These are phyloP conservation scores for Cicer chorassanicum DNA, from an alignment of 306 rosid genomes.

Conservation along the genomic window DNA sequence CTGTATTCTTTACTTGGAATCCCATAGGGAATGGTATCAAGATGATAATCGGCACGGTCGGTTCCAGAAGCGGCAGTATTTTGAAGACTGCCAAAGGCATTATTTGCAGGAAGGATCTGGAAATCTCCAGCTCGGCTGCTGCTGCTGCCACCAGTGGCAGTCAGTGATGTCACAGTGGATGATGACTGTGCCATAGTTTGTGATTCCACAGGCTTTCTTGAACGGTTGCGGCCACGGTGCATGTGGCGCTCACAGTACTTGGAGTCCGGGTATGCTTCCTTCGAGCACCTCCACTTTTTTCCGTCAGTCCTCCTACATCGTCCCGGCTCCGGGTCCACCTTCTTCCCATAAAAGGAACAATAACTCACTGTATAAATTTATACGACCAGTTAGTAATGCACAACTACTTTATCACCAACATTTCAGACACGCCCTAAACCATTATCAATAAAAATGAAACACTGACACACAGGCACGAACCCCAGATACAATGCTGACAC, in stretches of 20 bases:
- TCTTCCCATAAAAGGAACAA: conserved; percentile 82
- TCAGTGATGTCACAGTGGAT: conserved; percentile 62
- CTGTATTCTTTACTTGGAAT: conserved; percentile 77
- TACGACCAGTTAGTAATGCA: conserved; percentile 31
- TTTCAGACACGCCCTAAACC: conserved; percentile 1
- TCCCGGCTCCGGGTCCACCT: conserved; percentile 92
- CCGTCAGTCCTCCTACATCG: conserved; percentile 89
- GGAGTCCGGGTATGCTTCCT: conserved; percentile 83
- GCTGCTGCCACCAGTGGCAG: conserved; percentile 52
- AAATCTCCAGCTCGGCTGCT: conserved; percentile 54
- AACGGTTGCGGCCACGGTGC: conserved; percentile 97
- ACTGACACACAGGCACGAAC: too few relatives aligned
- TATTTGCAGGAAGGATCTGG: conserved; percentile 62
- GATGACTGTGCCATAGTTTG: conserved; percentile 64
- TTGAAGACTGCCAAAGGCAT: conserved; percentile 48
- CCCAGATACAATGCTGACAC: too few relatives aligned
- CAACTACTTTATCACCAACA: conserved; percentile 22
- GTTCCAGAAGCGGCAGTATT: conserved; percentile 49
- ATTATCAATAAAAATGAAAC: neutral
- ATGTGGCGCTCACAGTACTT: conserved; percentile 92
- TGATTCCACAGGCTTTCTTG: conserved; percentile 99
- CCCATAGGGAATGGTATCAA: conserved; percentile 76
- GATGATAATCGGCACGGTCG: conserved; percentile 55
- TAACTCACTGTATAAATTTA: conserved; percentile 65
- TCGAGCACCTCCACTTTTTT: conserved; percentile 89